phyloP scores from a whole-genome alignment of 2,329 filamentous ascomycete genomes.

The Beauveria sp. region DNA sequence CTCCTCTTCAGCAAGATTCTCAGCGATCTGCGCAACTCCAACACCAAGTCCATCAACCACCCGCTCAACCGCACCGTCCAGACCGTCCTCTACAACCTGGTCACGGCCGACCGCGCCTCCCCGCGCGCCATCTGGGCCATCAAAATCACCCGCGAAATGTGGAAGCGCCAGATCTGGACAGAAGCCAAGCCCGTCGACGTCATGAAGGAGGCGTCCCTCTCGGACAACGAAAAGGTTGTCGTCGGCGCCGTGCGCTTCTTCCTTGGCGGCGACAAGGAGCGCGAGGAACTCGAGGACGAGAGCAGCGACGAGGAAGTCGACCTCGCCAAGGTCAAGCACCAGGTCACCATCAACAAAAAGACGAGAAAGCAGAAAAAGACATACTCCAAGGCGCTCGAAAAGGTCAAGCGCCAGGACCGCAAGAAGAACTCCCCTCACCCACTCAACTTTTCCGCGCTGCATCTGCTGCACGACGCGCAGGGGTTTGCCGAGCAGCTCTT shows the following conservation, averaged over 20 bases:
- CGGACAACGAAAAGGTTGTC: conserved; percentile 89
- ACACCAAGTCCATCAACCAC: conserved; percentile 83
- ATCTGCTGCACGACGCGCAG: conserved; percentile 89
- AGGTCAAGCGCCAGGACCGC: conserved; percentile 72
- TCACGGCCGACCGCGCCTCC: conserved; percentile 77
- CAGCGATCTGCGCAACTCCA: conserved; percentile 80
- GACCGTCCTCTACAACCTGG: conserved; percentile 84
- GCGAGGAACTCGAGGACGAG: conserved; percentile 86
- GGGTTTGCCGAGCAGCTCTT: conserved; percentile 88
- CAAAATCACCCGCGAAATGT: conserved; percentile 89
- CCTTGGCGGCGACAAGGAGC: conserved; percentile 89
- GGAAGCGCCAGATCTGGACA: conserved; percentile 94
- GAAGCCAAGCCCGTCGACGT: conserved; percentile 94
- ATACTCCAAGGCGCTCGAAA: conserved; percentile 73
- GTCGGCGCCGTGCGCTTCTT: conserved; percentile 88
- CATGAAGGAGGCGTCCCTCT: conserved; percentile 88
- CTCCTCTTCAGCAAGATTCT: conserved; percentile 85
- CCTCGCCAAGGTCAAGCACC: conserved; percentile 74
- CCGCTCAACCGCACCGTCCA: conserved; percentile 89
- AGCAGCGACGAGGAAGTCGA: conserved; percentile 75
- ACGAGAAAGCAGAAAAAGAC: conserved; percentile 76
- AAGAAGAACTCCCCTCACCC: conserved; percentile 84
- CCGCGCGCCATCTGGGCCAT: conserved; percentile 91
- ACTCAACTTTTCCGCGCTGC: conserved; percentile 92
- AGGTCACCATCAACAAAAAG: conserved; percentile 92